Percentiles rank a stretch among this genome's conserved stretches.
Conservation (phyloP, 345 rosid genomes). For the Isatis tinctoria region DNA sequence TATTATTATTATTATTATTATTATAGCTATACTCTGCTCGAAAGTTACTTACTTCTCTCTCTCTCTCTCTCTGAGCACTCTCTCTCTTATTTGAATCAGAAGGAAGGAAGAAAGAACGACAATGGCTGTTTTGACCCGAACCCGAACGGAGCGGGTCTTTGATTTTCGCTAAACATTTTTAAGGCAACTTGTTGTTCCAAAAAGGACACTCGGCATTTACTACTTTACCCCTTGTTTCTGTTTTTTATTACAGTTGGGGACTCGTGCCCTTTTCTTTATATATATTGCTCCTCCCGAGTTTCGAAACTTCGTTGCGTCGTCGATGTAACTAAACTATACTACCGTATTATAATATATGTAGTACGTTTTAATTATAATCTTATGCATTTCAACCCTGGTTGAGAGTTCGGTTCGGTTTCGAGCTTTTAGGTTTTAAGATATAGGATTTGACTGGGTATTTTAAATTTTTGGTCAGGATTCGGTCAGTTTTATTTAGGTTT, state of each 20-base stretch:
- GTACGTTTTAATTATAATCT: not conserved
- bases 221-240: conserved; percentile 5
- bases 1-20: too few species aligned
- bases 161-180: conserved; percentile 9
- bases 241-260: conserved; percentile 30
- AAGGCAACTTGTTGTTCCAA: conserved; percentile 34
- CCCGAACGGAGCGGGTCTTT: conserved; percentile 33
- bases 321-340: conserved; percentile 2
- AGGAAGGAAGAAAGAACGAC: conserved; percentile 21
- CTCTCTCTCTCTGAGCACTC: not conserved
- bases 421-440: too few species aligned
- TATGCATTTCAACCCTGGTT: not conserved
- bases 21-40: not conserved
- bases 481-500: too few species aligned
- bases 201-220: conserved; percentile 8
- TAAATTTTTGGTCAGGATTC: too few species aligned
- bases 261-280: conserved; percentile 17
- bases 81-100: conserved; percentile 24
- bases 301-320: conserved; percentile 26
- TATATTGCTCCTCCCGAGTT: conserved; percentile 20
- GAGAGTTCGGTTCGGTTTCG: too few species aligned
- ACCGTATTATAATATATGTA: not conserved
- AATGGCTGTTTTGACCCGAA: conserved; percentile 34
- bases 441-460: too few species aligned
- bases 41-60: not conserved